These are phyloP conservation scores for Macrophomina pseudophaseolina DNA, from an alignment of 2,329 filamentous ascomycete genomes.

Conservation along the genomic window DNA sequence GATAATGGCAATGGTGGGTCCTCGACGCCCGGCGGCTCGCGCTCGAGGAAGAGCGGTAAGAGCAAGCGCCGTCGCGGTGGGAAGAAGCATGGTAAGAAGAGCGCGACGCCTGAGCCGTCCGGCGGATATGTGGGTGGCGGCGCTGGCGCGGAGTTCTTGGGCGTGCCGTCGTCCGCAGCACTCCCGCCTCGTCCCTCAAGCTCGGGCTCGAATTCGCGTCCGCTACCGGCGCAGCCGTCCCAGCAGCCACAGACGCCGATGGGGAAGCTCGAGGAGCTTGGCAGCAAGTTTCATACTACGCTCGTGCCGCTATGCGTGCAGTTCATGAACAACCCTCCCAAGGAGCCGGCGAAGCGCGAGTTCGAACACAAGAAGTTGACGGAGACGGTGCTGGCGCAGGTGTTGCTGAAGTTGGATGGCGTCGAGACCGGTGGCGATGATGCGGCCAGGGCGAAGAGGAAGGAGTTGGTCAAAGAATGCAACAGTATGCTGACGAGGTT, in stretches of 20 bases:
- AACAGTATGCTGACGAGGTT: conserved; percentile 70
- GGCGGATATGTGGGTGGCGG: conserved; percentile 40
- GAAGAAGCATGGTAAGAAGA: conserved; percentile 52
- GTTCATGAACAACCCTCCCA: conserved; percentile 67
- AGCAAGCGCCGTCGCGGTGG: conserved; percentile 49
- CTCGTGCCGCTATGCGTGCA: conserved; percentile 69
- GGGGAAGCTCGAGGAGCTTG: conserved; percentile 71
- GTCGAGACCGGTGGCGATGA: conserved; percentile 74
- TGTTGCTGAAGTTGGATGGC: conserved; percentile 76
- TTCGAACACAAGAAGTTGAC: conserved; percentile 77
- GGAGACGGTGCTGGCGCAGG: conserved; percentile 77
- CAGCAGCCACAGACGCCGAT: conserved; percentile 48
- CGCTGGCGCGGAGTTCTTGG: conserved; percentile 44
- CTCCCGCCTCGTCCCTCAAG: conserved; percentile 40
- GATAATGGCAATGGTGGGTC: conserved; percentile 41
- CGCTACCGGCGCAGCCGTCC: conserved; percentile 43
- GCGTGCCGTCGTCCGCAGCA: conserved; percentile 38
- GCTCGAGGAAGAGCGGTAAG: conserved; percentile 40
- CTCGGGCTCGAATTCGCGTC: conserved; percentile 47
- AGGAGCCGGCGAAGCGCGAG: conserved; percentile 68
- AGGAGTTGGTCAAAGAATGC: conserved; percentile 73
- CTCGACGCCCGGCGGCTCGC: conserved; percentile 32
- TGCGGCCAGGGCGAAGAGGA: conserved; percentile 68
- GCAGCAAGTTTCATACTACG: conserved; percentile 66
- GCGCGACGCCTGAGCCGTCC: conserved; percentile 25